Conservation (phyloP, 2,329 filamentous ascomycete genomes). For the Eutypa lata region DNA sequence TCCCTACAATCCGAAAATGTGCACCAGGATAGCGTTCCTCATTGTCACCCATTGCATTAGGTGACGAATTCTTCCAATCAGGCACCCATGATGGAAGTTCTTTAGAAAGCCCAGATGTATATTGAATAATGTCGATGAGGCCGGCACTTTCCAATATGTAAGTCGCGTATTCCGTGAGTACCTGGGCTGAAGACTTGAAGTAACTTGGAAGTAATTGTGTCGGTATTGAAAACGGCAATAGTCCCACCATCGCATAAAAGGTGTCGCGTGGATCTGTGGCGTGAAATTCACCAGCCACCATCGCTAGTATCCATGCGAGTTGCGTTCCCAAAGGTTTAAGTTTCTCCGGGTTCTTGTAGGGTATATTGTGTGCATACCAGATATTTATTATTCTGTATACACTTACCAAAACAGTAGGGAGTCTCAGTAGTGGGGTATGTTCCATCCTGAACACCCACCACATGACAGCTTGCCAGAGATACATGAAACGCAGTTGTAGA, state of each 20-base stretch:
- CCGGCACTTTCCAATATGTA: slow-evolving; percentile 3
- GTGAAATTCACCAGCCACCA: slow-evolving; percentile 4
- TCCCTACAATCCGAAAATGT: not conserved
- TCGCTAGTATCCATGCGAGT: slow-evolving; percentile 4
- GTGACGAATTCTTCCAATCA: slow-evolving; percentile 3
- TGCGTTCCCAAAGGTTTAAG: not conserved
- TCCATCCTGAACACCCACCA: slow-evolving; percentile 2
- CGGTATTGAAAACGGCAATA: not conserved
- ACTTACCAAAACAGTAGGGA: not conserved
- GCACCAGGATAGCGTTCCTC: not conserved
- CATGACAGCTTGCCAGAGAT: not conserved
- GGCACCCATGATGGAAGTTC: slow-evolving; percentile 1
- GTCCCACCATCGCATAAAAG: slow-evolving; percentile 6
- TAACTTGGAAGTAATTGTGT: slow-evolving; percentile 5
- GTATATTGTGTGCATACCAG: not conserved
- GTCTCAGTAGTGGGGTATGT: not conserved
- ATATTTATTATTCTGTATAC: not conserved
- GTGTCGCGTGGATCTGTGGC: slow-evolving; percentile 8
- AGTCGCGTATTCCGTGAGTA: slow-evolving; percentile 6
- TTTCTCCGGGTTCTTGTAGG: not conserved
- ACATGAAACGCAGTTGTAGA: slow-evolving; percentile 4
- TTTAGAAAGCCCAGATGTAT: slow-evolving; percentile 9
- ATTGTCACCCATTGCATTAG: not conserved
- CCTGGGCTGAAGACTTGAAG: not conserved
- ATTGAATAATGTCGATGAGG: slow-evolving; percentile 7